These are phyloP conservation scores for Coniochaeta pulveracea DNA, from an alignment of 2,329 filamentous ascomycete genomes.

Conservation along the genomic window DNA sequence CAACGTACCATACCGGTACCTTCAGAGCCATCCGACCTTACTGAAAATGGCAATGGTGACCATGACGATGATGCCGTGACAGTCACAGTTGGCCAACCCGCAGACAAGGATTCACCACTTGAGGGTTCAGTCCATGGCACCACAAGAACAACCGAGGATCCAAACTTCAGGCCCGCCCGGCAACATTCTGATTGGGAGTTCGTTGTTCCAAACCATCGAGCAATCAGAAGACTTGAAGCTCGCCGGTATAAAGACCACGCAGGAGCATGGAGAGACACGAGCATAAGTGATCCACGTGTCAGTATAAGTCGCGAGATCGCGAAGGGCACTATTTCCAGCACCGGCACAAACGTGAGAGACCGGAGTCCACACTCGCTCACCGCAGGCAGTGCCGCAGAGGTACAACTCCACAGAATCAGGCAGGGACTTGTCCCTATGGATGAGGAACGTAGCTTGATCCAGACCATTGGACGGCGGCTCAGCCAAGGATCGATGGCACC, in stretches of 20 bases:
- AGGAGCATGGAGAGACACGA: slow-evolving; percentile 30
- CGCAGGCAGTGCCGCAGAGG: slow-evolving; percentile 27
- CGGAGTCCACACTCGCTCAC: slow-evolving; percentile 16
- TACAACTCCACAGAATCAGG: slow-evolving; percentile 29
- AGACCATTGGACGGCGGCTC: slow-evolving; percentile 1
- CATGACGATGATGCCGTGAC: slow-evolving; percentile 20
- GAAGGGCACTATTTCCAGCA: slow-evolving; percentile 19
- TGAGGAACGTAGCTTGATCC: not conserved
- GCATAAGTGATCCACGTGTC: slow-evolving; percentile 26
- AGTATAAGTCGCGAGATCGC: slow-evolving; percentile 28
- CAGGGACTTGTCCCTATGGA: slow-evolving; percentile 20
- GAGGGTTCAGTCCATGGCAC: slow-evolving; percentile 5
- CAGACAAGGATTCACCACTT: too few species aligned
- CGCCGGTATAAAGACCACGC: slow-evolving; percentile 30
- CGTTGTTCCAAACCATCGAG: slow-evolving; percentile 24
- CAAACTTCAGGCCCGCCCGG: slow-evolving; percentile 1
- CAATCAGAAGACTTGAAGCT: slow-evolving; percentile 24
- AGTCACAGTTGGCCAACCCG: too few species aligned
- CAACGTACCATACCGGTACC: slow-evolving; percentile 15
- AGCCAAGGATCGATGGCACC: slow-evolving; percentile 1
- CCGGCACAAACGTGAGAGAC: slow-evolving; percentile 15
- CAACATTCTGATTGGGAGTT: slow-evolving; percentile 10
- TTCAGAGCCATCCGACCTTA: slow-evolving; percentile 7
- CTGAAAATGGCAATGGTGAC: too few species aligned
- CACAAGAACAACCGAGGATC: slow-evolving; percentile 7